phyloP scores from a whole-genome alignment of 2,329 filamentous ascomycete species.

The Microcyclosporella mali region DNA sequence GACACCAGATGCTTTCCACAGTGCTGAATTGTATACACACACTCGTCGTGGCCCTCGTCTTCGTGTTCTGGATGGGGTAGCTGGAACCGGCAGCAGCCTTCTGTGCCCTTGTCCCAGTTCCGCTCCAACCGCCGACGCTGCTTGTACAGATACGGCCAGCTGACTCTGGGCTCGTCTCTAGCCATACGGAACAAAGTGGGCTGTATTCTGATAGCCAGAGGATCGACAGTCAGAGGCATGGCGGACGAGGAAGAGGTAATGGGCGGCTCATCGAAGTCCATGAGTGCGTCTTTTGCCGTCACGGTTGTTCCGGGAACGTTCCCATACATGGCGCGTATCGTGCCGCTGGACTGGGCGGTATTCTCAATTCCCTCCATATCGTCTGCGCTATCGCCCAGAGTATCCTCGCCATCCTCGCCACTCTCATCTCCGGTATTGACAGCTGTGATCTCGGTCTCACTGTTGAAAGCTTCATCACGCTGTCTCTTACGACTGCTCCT shows the following conservation, averaged over 20 bases:
- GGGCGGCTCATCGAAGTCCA: constrained; percentile 5
- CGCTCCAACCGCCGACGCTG: constrained; percentile 77
- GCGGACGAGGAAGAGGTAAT: neutral
- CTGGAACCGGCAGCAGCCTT: constrained; percentile 74
- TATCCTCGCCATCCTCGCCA: constrained; percentile 7
- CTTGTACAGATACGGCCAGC: constrained; percentile 91
- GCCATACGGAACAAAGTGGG: constrained; percentile 14
- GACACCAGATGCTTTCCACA: constrained; percentile 81
- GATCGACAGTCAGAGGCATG: neutral
- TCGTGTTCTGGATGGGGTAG: constrained; percentile 76
- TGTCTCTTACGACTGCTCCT: constrained; percentile 27
- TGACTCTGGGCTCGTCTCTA: constrained; percentile 55
- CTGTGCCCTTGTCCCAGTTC: constrained; percentile 73
- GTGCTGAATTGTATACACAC: constrained; percentile 92
- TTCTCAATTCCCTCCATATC: constrained; percentile 20
- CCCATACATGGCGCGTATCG: constrained; percentile 3
- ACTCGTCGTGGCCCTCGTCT: constrained; percentile 81
- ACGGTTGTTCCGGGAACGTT: constrained; percentile 4
- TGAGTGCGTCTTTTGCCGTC: constrained; percentile 4
- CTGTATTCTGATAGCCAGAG: constrained; percentile 7
- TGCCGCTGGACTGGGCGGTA: constrained; percentile 2
- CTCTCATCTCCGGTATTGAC: neutral
- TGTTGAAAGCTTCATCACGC: constrained; percentile 28
- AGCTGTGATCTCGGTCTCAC: constrained; percentile 21
- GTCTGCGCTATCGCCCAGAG: constrained; percentile 5